Base-by-base conservation (phyloP, 495 filamentous ascomycete species). In the Penicillium maclennaniae region DNA sequence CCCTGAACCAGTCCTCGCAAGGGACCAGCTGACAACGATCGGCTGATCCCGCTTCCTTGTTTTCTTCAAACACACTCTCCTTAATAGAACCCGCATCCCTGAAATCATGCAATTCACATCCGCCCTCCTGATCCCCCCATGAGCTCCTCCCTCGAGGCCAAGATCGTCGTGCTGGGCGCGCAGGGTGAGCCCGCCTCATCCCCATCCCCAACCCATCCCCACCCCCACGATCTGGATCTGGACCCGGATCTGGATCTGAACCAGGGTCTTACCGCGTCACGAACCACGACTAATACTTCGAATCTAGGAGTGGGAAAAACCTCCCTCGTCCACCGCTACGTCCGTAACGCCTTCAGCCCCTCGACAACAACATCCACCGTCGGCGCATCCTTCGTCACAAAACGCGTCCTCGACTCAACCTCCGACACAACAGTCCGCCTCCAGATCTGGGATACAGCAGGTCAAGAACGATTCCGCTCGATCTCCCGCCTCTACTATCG, bases 401-500 rank as follows among this genome's bases (percentile, higher is more conserved):
- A 97, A 72, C 84, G 89, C 61, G 88, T 96, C 52, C 76, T 91
- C 56, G 91, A 97, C 72, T 83, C 82, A 56, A 85, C 95, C 45
- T 82, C 86, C 20, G 87, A 89, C 59, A 89, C 87, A 8, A 74
- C 83, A 14, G 88, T 96, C 19, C 83, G 91, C 8, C 74, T 96
- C 20, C 90, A 95, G 70, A 91, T 96, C 47, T 95, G 92, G 90
- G 88, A 95, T 60, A 95, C 89, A 55, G 93, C 92, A 45, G 93
- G 93, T 41, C 93, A 97, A 61, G 93, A 98, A 75, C 84, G 93
- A 12, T 98, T 97, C 68, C 87, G 93, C 51, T 87, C 83, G 23
- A 97, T 98, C 50, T 93, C 89, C 12, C 84, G 89, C 25, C 83
- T 97, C 28, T 98, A 98, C 72, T 98, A 98, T 73, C 84, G 91